A percentile compares a stretch with the other conserved stretches of the same genome.
These are phyloP conservation scores for Ustilago sp. DNA, from an alignment of 1,284 basidiomycete species.

Conservation along the genomic window DNA sequence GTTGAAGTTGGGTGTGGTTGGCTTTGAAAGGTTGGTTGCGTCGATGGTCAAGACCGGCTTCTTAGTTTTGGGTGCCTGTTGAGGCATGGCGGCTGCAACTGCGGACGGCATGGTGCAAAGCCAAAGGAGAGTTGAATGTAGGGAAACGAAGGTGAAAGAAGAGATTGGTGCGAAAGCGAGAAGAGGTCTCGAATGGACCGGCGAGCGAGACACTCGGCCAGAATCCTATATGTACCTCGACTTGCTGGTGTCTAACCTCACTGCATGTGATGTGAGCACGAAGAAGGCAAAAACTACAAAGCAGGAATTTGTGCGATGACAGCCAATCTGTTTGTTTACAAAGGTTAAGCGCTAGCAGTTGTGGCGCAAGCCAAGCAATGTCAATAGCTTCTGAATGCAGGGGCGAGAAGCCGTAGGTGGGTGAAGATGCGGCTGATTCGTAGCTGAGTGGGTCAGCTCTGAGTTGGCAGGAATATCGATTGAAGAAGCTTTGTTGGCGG, in stretches of 20 bases:
- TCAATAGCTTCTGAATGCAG: conserved; percentile 1
- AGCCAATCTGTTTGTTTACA: background rate
- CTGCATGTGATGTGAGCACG: conserved; percentile 10
- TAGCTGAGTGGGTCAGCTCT: background rate
- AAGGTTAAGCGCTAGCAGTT: background rate
- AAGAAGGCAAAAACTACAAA: background rate
- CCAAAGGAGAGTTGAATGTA: background rate
- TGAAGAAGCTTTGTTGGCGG: background rate
- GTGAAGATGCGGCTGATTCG: background rate
- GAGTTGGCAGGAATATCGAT: background rate
- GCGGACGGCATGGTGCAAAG: conserved; percentile 20
- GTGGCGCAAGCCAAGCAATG: background rate
- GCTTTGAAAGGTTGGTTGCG: conserved; percentile 12
- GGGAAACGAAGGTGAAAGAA: background rate
- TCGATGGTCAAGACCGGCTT: conserved; percentile 25
- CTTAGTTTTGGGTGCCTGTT: background rate
- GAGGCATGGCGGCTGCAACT: conserved; percentile 16
- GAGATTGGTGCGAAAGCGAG: background rate
- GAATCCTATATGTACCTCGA: conserved; percentile 5
- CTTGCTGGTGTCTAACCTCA: background rate
- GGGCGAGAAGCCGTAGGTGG: background rate
- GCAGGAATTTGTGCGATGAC: background rate
- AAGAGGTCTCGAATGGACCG: background rate
- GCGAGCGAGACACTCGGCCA: background rate
- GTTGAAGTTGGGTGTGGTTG: conserved; percentile 10